These are phyloP conservation scores for Eucalyptus polyanthemos DNA, from an alignment of 345 rosid species.

Conservation along the genomic window DNA sequence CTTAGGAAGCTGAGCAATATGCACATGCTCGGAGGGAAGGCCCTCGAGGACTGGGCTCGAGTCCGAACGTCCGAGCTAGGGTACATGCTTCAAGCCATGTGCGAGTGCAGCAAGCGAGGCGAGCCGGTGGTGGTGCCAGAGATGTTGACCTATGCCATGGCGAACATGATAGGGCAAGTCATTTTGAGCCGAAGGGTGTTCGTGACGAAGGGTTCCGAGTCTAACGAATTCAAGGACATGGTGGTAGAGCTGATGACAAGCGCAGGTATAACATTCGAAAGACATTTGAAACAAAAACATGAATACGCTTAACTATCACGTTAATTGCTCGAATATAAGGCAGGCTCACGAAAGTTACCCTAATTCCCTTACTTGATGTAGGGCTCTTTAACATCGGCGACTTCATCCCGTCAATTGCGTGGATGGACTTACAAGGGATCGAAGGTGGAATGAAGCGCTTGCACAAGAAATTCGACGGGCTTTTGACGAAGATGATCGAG, in stretches of 20 bases:
- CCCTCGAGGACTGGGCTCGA: conserved; percentile 34
- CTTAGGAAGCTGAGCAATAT: conserved; percentile 43
- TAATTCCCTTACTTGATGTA: neutral
- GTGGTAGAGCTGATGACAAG: conserved; percentile 65
- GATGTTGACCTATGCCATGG: conserved; percentile 37
- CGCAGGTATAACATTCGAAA: neutral
- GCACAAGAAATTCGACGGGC: conserved; percentile 32
- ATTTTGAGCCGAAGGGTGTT: conserved; percentile 45
- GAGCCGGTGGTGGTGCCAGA: conserved; percentile 38
- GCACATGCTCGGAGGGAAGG: conserved; percentile 57
- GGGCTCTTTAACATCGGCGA: conserved; percentile 56
- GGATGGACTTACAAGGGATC: conserved; percentile 69
- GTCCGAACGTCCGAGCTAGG: conserved; percentile 29
- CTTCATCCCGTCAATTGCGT: conserved; percentile 48
- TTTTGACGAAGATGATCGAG: conserved; percentile 38
- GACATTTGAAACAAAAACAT: neutral
- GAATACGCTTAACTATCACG: neutral
- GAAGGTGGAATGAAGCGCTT: conserved; percentile 47
- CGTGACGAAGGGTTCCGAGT: conserved; percentile 31
- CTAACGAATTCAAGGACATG: conserved; percentile 62
- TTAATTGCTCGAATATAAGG: neutral
- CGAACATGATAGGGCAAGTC: conserved; percentile 55
- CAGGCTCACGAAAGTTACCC: neutral
- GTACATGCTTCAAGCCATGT: conserved; percentile 34
- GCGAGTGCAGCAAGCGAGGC: conserved; percentile 8